phyloP scores from a whole-genome alignment of 2,329 filamentous ascomycete species.

The Ascochyta rabiei region DNA sequence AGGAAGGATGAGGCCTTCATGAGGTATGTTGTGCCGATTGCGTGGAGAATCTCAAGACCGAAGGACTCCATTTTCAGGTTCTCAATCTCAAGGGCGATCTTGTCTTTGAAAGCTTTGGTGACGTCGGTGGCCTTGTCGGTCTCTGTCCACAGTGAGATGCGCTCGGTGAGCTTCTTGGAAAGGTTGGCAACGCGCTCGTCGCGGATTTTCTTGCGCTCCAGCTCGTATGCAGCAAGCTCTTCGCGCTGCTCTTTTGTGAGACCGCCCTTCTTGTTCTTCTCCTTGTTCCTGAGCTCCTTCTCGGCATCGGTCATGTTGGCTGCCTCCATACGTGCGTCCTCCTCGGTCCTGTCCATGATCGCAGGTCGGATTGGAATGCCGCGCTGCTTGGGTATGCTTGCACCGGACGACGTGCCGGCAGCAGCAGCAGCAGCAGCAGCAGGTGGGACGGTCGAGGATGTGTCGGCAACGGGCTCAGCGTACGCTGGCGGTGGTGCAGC shows the following conservation, averaged over 20 bases:
- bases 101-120: conserved; percentile 87
- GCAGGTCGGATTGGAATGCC: conserved; percentile 79
- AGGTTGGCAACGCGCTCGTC: conserved; percentile 89
- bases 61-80: conserved; percentile 99
- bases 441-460: conserved; percentile 25
- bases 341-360: conserved; percentile 86
- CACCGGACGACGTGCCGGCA: conserved; percentile 45
- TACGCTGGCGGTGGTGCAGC: conserved; percentile 42
- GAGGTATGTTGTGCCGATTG: conserved; percentile 89
- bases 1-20: conserved; percentile 86
- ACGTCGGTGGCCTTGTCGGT: conserved; percentile 88
- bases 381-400: conserved; percentile 57
- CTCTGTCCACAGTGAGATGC: conserved; percentile 94
- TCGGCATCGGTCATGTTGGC: conserved; percentile 73
- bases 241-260: conserved; percentile 92
- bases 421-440: conserved; percentile 26
- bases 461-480: conserved; percentile 54
- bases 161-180: conserved; percentile 82
- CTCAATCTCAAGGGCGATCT: conserved; percentile 93
- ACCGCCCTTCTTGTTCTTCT: conserved; percentile 90
- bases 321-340: conserved; percentile 70
- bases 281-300: conserved; percentile 76
- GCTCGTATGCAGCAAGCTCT: conserved; percentile 85
- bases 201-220: conserved; percentile 80
- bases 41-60: conserved; percentile 92